Percentiles rank a stretch among this genome's conserved stretches.
These are phyloP conservation scores for Dictyophora rubrovolvata DNA, from an alignment of 768 basidiomycete genomes.

Conservation along the genomic window DNA sequence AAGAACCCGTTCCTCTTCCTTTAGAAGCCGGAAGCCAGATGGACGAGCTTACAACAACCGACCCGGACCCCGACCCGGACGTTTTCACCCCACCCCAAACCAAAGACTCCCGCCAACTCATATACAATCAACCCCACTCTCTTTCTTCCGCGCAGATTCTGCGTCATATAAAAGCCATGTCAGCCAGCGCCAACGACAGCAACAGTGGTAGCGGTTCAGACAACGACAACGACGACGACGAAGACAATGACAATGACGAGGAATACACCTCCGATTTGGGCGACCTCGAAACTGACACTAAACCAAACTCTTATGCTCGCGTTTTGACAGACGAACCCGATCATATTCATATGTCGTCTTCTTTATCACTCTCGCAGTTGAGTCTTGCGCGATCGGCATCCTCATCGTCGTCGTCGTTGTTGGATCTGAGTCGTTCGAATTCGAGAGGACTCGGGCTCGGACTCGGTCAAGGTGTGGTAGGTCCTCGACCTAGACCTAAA, in stretches of 20 bases:
- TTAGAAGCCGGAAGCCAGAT: not conserved
- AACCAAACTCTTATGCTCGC: not conserved
- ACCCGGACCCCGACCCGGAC: not conserved
- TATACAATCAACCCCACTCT: too few species aligned
- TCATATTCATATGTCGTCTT: not conserved
- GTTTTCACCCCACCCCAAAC: too few species aligned
- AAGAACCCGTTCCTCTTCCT: not conserved
- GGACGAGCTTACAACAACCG: not conserved
- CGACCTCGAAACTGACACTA: too few species aligned
- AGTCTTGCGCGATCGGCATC: not conserved
- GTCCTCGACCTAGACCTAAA: not conserved
- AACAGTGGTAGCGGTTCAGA: too few species aligned
- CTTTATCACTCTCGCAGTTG: too few species aligned
- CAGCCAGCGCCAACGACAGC: too few species aligned
- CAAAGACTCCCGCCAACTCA: too few species aligned
- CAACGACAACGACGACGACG: not conserved
- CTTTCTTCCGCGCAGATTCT: too few species aligned
- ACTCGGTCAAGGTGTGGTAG: not conserved
- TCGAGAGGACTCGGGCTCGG: not conserved
- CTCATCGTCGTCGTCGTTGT: too few species aligned
- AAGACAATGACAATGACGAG: not conserved
- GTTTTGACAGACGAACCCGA: not conserved
- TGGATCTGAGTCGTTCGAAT: not conserved
- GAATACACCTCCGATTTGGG: not conserved
- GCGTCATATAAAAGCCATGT: too few species aligned